These are phyloP conservation scores for Candida ficus DNA, from an alignment of 805 yeast genomes.

Conservation along the genomic window DNA sequence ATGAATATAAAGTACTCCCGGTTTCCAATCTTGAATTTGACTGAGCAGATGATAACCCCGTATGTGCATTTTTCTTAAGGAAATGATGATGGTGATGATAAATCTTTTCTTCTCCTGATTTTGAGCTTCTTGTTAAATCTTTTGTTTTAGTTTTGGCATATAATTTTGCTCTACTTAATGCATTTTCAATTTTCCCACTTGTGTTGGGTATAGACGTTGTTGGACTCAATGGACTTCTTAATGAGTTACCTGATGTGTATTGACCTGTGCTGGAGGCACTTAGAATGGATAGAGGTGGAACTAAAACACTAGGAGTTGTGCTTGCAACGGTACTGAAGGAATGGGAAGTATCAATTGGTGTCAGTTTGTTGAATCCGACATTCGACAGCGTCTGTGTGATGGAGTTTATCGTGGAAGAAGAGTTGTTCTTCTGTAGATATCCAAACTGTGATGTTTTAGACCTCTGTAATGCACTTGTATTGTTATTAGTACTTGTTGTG, in stretches of 20 bases:
- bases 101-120: constrained; percentile 5
- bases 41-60: constrained; percentile 30
- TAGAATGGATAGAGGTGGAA: background rate
- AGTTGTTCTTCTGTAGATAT: constrained; percentile 6
- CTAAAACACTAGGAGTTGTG: background rate
- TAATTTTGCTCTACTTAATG: constrained; percentile 21
- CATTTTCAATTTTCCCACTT: constrained; percentile 16
- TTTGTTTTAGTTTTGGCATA: constrained; percentile 25
- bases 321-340: background rate
- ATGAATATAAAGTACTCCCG: constrained; percentile 33
- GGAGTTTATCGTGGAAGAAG: constrained; percentile 23
- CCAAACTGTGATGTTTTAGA: constrained; percentile 1
- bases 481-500: background rate
- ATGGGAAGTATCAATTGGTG: constrained; percentile 8
- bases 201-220: constrained; percentile 2
- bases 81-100: constrained; percentile 18
- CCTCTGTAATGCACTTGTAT: background rate
- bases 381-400: constrained; percentile 22
- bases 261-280: background rate
- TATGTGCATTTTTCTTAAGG: constrained; percentile 18
- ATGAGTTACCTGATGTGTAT: background rate
- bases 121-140: constrained; percentile 14
- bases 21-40: constrained; percentile 33
- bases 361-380: constrained; percentile 23
- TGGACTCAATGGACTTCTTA: constrained; percentile 13